Evolutionary conservation across 2,329 filamentous ascomycete species (phyloP).

Genomic region (Neofusicoccum laricinum): DNA sequence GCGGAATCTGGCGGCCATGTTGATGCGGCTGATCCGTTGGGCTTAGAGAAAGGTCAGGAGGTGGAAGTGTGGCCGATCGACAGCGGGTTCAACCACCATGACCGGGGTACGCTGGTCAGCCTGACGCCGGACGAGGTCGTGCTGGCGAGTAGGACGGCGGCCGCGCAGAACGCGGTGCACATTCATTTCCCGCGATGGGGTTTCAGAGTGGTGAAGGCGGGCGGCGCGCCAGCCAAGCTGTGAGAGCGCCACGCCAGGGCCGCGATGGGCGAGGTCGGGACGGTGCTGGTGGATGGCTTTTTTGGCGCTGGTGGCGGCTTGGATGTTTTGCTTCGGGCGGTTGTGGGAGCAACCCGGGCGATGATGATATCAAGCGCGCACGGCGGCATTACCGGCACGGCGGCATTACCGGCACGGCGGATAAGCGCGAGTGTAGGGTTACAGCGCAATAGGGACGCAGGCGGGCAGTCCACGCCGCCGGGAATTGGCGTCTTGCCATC

Average conservation of each 20-base stretch:
- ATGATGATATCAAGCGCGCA: slow-evolving; percentile 1
- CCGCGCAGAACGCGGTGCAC: slow-evolving; percentile 19
- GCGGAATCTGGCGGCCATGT: slow-evolving; percentile 46
- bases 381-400: neutral
- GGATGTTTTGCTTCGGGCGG: neutral
- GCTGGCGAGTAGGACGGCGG: slow-evolving; percentile 20
- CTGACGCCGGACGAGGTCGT: slow-evolving; percentile 28
- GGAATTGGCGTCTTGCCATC: neutral
- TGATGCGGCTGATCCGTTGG: slow-evolving; percentile 52
- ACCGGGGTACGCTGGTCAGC: slow-evolving; percentile 27
- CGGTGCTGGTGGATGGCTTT: neutral
- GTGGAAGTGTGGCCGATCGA: slow-evolving; percentile 45
- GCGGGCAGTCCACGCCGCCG: neutral
- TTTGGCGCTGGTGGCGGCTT: neutral
- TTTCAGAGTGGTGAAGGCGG: slow-evolving; percentile 24
- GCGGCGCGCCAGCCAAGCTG: slow-evolving; percentile 3
- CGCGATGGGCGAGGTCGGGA: neutral
- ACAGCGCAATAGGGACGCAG: neutral
- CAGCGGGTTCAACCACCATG: slow-evolving; percentile 30
- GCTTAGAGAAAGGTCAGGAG: slow-evolving; percentile 51
- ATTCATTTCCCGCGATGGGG: slow-evolving; percentile 27
- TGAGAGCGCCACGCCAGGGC: neutral
- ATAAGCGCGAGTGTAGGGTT: slow-evolving; percentile 8
- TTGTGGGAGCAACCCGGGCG: slow-evolving; percentile 3
- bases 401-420: neutral